Evolutionary conservation across 345 rosid genomes (phyloP).

Genomic region (Pistacia vera): DNA sequence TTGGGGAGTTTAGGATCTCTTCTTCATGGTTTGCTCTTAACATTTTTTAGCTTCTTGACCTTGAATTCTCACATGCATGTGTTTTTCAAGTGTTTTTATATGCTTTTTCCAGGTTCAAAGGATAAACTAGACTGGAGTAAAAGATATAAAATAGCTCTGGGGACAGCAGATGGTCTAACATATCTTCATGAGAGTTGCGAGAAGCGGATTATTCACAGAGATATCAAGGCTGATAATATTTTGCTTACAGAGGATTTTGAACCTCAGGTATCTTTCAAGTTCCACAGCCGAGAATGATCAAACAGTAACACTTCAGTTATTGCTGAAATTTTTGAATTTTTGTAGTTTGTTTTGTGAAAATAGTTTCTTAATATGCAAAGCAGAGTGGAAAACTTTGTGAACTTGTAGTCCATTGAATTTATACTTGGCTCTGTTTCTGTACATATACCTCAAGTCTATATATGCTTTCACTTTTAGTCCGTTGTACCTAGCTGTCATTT

Average conservation of each 20-base stretch:
- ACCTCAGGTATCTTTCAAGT: conserved; percentile 68
- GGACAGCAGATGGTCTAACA: conserved; percentile 77
- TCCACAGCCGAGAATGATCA: conserved; percentile 11
- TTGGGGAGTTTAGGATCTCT: conserved; percentile 76
- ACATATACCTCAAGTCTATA: not conserved
- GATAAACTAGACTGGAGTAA: conserved; percentile 68
- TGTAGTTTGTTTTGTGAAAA: conserved; percentile 5
- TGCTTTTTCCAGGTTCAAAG: conserved; percentile 47
- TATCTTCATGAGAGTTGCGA: conserved; percentile 89
- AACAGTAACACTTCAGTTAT: conserved; percentile 1
- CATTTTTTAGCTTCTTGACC: conserved; percentile 7
- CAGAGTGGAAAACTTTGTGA: not conserved
- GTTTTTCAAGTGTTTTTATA: conserved; percentile 1
- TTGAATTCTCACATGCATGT: not conserved
- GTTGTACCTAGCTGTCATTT: not conserved
- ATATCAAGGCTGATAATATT: conserved; percentile 92
- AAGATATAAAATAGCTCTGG: conserved; percentile 82
- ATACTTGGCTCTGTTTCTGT: not conserved
- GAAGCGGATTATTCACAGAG: conserved; percentile 91
- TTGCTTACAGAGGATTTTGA: conserved; percentile 85
- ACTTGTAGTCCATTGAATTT: not conserved
- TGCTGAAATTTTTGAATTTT: conserved; percentile 6
- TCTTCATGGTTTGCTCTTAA: conserved; percentile 64
- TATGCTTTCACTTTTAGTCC: no score
- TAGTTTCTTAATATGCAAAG: not conserved